Conservation (phyloP, 1,284 basidiomycete genomes). For the Mycosarcoma maydis region DNA sequence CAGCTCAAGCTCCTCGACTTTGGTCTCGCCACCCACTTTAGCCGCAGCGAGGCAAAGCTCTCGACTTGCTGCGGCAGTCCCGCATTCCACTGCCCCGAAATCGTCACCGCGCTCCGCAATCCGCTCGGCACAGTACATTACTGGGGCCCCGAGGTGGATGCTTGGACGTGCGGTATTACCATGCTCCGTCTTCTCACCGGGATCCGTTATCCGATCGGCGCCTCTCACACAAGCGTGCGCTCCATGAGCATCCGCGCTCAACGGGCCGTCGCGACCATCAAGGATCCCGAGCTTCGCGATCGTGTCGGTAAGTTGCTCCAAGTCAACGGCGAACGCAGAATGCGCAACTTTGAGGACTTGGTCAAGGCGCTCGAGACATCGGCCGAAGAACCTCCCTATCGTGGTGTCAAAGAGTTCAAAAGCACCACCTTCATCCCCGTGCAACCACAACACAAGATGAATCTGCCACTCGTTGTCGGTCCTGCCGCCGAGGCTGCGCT, state of each 20-base stretch:
- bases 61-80: constrained; percentile 72
- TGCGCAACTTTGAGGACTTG: constrained; percentile 68
- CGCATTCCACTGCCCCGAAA: constrained; percentile 72
- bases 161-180: constrained; percentile 72
- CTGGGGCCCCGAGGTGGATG: constrained; percentile 72
- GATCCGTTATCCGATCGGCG: constrained; percentile 71
- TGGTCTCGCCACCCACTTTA: constrained; percentile 72
- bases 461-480: constrained; percentile 62
- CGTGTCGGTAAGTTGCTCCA: constrained; percentile 69
- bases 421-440: constrained; percentile 69
- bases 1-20: constrained; percentile 71
- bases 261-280: constrained; percentile 69
- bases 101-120: constrained; percentile 70
- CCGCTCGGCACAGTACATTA: constrained; percentile 69
- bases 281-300: constrained; percentile 67
- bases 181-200: constrained; percentile 71
- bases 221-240: constrained; percentile 69
- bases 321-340: constrained; percentile 69
- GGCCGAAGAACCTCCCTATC: constrained; percentile 24
- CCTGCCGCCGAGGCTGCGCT: constrained; percentile 47
- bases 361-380: constrained; percentile 43
- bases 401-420: constrained; percentile 68
- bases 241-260: constrained; percentile 69
- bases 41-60: constrained; percentile 71
- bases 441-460: constrained; percentile 70